phyloP scores from a whole-genome alignment of 352 stramenopile genomes.

The Globisporangium cederbergense region DNA sequence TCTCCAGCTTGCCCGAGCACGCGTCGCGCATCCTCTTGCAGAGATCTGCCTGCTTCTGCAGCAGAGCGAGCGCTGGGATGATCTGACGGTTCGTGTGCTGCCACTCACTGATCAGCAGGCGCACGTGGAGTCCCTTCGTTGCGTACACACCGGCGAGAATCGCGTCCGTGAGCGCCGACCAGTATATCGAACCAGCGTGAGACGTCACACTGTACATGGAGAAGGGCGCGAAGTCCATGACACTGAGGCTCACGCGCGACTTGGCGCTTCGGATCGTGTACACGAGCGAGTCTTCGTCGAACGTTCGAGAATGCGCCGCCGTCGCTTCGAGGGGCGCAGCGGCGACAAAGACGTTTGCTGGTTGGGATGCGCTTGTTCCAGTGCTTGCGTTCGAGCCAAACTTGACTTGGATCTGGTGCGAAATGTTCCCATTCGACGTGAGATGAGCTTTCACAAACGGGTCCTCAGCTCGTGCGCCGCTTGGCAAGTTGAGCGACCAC shows the following conservation, averaged over 20 bases:
- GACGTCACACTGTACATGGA: constrained; percentile 50
- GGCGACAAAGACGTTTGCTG: constrained; percentile 50
- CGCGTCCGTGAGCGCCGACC: constrained; percentile 63
- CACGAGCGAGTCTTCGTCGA: constrained; percentile 70
- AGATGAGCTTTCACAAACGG: constrained; percentile 52
- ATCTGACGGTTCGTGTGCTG: constrained; percentile 62
- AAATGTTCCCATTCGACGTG: constrained; percentile 42
- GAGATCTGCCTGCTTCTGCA: constrained; percentile 47
- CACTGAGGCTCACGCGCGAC: constrained; percentile 57
- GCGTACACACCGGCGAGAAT: constrained; percentile 55
- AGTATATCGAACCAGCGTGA: constrained; percentile 53
- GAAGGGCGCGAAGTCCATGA: constrained; percentile 82
- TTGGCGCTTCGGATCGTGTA: constrained; percentile 67
- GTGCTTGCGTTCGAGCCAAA: constrained; percentile 12
- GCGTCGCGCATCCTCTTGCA: constrained; percentile 33
- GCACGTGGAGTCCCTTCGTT: constrained; percentile 45
- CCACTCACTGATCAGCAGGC: constrained; percentile 78
- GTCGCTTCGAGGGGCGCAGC: constrained; percentile 65
- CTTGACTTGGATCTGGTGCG: constrained; percentile 39
- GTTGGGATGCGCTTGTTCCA: neutral
- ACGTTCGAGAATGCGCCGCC: constrained; percentile 38
- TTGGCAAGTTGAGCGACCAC: constrained; percentile 55
- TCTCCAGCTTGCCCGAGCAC: constrained; percentile 56
- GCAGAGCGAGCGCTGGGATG: constrained; percentile 37
- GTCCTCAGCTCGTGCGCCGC: constrained; percentile 26